phyloP scores from a whole-genome alignment of 805 yeast genomes.

The Ogataea pignaliae region DNA sequence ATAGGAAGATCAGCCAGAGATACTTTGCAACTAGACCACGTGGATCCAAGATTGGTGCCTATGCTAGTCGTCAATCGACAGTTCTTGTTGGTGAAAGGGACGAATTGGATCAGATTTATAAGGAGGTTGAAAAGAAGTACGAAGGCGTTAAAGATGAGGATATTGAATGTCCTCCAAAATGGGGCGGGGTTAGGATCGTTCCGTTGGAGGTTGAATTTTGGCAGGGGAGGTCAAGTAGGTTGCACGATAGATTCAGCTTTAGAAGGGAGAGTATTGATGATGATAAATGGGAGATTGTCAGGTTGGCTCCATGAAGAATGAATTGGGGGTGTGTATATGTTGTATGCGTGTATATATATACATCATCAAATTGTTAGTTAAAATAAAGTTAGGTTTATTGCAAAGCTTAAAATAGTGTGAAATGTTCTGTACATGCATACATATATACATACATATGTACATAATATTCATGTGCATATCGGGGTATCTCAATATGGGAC shows the following conservation, averaged over 20 bases:
- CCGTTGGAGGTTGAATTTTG: conserved; percentile 94
- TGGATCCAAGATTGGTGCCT: conserved; percentile 92
- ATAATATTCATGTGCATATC: no score
- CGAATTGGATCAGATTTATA: conserved; percentile 54
- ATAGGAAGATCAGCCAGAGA: conserved; percentile 65
- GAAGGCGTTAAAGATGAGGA: conserved; percentile 49
- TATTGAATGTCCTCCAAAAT: conserved; percentile 85
- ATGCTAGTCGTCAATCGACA: conserved; percentile 89
- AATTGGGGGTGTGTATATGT: neutral
- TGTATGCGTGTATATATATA: no score
- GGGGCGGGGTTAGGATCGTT: conserved; percentile 92
- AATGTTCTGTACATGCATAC: no score
- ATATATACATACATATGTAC: no score
- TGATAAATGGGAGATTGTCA: conserved; percentile 55
- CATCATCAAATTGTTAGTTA: no score
- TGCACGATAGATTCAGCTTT: conserved; percentile 84
- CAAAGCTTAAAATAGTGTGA: neutral
- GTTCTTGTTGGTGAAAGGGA: conserved; percentile 48
- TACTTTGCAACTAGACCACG: conserved; percentile 88
- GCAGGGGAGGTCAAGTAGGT: conserved; percentile 90
- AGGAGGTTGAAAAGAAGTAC: conserved; percentile 49
- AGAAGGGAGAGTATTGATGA: conserved; percentile 43
- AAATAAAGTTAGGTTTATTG: no score
- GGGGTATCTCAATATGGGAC: no score
- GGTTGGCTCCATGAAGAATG: conserved; percentile 59